Evolutionary conservation across 2,329 filamentous ascomycete species (phyloP).

Genomic region (Arthrinium puccinioides): DNA sequence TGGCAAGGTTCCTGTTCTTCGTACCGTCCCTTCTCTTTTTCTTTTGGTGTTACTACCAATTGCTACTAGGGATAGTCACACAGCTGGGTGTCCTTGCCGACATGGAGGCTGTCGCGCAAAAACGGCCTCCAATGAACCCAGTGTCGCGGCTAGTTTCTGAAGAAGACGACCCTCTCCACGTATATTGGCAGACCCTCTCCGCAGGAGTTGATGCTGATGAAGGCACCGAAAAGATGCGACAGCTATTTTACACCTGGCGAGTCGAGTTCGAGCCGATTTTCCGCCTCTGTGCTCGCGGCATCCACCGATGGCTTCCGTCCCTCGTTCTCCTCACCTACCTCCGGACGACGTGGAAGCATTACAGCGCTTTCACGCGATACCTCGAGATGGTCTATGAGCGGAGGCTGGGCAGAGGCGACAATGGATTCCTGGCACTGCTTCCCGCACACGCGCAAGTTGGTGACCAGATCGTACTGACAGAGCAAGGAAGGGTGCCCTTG

Average conservation of each 20-base stretch:
- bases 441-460: background rate
- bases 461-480: conserved; percentile 1
- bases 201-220: background rate
- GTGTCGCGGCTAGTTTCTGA: background rate
- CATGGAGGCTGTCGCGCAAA: background rate
- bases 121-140: background rate
- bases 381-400: conserved; percentile 4
- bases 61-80: background rate
- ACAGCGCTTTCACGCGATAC: conserved; percentile 2
- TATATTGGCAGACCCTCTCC: conserved; percentile 2
- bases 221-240: background rate
- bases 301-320: background rate
- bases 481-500: conserved; percentile 1
- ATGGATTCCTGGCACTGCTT: conserved; percentile 1
- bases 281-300: background rate
- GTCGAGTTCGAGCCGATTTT: background rate
- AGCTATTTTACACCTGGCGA: conserved; percentile 1
- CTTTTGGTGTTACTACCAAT: background rate
- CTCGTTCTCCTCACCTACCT: conserved; percentile 1
- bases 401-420: background rate
- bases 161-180: background rate
- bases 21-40: background rate
- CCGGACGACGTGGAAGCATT: background rate
- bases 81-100: conserved; percentile 1
- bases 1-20: background rate